phyloP scores from a whole-genome alignment of 208 protist species.

The Herpetomonas tarakana region DNA sequence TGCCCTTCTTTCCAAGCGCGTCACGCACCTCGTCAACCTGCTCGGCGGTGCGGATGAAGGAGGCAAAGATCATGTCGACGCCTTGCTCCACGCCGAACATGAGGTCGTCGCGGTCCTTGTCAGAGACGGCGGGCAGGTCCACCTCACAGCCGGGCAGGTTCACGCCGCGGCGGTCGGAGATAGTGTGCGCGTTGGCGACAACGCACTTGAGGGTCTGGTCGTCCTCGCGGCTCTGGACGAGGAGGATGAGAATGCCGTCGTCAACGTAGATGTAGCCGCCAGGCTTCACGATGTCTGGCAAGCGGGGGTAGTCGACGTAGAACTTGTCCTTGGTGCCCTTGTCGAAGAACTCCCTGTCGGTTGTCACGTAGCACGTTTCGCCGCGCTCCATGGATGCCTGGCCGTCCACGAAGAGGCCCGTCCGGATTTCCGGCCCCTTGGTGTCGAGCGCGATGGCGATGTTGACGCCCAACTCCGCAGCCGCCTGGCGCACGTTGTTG shows the following conservation, averaged over 20 bases:
- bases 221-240: constrained; percentile 73
- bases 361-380: constrained; percentile 85
- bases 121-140: constrained; percentile 86
- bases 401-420: constrained; percentile 83
- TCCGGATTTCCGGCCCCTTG: constrained; percentile 97
- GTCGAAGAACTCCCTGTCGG: constrained; percentile 80
- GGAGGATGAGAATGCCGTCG: constrained; percentile 94
- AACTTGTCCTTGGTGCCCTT: constrained; percentile 80
- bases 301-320: constrained; percentile 91
- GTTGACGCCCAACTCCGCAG: constrained; percentile 81
- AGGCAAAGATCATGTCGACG: constrained; percentile 98
- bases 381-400: constrained; percentile 69
- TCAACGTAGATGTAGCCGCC: constrained; percentile 95
- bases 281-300: constrained; percentile 71
- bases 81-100: constrained; percentile 94
- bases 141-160: constrained; percentile 89
- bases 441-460: constrained; percentile 97
- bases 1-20: constrained; percentile 87
- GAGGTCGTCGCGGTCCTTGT: constrained; percentile 94
- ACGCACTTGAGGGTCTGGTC: constrained; percentile 73
- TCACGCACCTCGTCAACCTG: constrained; percentile 94
- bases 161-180: constrained; percentile 83
- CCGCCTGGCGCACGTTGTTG: constrained; percentile 91
- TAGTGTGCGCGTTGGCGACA: constrained; percentile 77
- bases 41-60: constrained; percentile 96